These are phyloP conservation scores for Fusarium sp. DNA, from an alignment of 2,329 filamentous ascomycete genomes.

Conservation along the genomic window DNA sequence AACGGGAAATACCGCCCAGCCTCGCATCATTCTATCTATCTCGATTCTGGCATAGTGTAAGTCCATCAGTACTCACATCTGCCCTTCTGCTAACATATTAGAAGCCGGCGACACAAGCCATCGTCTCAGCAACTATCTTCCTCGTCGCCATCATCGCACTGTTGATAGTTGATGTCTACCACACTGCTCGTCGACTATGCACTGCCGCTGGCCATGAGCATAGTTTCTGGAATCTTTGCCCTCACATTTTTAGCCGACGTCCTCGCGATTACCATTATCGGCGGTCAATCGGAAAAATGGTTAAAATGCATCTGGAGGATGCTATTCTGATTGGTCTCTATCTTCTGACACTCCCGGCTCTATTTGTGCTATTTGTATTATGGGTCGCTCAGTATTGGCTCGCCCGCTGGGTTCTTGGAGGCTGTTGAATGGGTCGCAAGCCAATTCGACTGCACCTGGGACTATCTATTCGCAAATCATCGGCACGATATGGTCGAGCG, in stretches of 20 bases:
- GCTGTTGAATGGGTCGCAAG: too few relatives aligned
- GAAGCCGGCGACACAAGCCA: not conserved
- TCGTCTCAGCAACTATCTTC: not conserved
- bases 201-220: not conserved
- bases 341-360: not conserved
- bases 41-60: not conserved
- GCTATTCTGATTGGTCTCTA: not conserved
- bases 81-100: not conserved
- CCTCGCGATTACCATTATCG: not conserved
- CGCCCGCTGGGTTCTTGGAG: not conserved
- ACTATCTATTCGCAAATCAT: too few relatives aligned
- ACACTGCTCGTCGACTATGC: not conserved
- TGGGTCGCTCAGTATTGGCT: not conserved
- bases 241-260: not conserved
- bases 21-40: not conserved
- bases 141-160: not conserved
- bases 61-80: accelerated
- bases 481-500: too few relatives aligned
- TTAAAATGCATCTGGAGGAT: not conserved
- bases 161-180: not conserved
- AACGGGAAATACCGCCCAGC: accelerated
- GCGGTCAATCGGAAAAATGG: not conserved
- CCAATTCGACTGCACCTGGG: too few relatives aligned
- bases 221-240: not conserved
- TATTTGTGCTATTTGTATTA: not conserved